Evolutionary conservation across 805 yeast genomes (phyloP).

Genomic region (Hanseniaspora occidentalis): DNA sequence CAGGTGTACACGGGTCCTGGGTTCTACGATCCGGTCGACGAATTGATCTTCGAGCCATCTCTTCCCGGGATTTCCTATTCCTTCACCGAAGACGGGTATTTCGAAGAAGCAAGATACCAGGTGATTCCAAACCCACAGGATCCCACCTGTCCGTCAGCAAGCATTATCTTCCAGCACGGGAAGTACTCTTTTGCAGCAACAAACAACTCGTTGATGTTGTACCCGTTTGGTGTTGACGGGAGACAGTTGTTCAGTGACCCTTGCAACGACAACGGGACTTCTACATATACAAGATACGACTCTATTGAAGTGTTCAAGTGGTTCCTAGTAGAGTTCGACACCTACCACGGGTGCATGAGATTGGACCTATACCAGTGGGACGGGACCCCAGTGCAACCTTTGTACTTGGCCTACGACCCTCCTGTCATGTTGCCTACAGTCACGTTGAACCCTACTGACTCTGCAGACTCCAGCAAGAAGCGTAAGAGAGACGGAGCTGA

Average conservation of each 20-base stretch:
- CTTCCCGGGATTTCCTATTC: constrained; percentile 90
- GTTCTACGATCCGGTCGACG: constrained; percentile 93
- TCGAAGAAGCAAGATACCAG: constrained; percentile 81
- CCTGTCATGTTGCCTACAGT: constrained; percentile 92
- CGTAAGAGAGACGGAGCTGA: constrained; percentile 9
- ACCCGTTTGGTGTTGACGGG: constrained; percentile 80
- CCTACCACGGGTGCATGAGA: constrained; percentile 73
- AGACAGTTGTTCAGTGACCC: constrained; percentile 85
- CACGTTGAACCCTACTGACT: constrained; percentile 65
- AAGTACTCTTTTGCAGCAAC: constrained; percentile 39
- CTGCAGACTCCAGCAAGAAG: constrained; percentile 22
- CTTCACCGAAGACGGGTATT: constrained; percentile 84
- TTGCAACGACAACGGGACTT: constrained; percentile 49
- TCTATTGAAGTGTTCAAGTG: constrained; percentile 50
- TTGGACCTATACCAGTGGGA: constrained; percentile 64
- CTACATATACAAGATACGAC: constrained; percentile 58
- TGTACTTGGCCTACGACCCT: constrained; percentile 85
- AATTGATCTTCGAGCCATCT: constrained; percentile 86
- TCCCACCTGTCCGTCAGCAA: constrained; percentile 77
- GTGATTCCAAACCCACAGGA: constrained; percentile 56
- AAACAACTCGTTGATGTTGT: constrained; percentile 57
- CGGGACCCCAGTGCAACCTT: constrained; percentile 73
- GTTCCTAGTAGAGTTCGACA: constrained; percentile 51
- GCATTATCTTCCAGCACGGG: constrained; percentile 83
- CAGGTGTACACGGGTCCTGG: constrained; percentile 95